A percentile compares a stretch with the other conserved stretches of the same genome.
Evolutionary conservation across 2,329 filamentous ascomycete genomes (phyloP).

Genomic region (Neonectria ditissima): DNA sequence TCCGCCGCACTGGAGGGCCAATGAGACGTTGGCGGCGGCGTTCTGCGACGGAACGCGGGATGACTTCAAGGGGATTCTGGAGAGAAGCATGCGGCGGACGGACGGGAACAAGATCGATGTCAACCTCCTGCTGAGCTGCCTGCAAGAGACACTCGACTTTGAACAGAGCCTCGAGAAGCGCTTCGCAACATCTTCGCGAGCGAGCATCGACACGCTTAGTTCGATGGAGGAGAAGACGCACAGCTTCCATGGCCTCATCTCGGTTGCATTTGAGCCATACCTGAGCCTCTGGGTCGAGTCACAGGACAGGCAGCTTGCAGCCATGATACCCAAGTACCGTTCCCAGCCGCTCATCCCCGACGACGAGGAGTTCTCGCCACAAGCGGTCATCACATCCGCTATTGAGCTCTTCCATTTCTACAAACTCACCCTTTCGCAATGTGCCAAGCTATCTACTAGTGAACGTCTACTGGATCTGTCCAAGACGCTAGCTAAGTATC

Average conservation of each 20-base stretch:
- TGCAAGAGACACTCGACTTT: constrained; percentile 97
- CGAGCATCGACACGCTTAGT: constrained; percentile 90
- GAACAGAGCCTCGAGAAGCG: constrained; percentile 90
- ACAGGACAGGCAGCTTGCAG: constrained; percentile 88
- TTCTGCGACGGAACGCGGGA: constrained; percentile 97
- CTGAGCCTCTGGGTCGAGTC: constrained; percentile 97
- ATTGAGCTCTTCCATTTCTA: constrained; percentile 99
- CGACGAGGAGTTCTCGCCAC: constrained; percentile 92
- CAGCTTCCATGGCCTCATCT: constrained; percentile 90
- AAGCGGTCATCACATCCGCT: constrained; percentile 91
- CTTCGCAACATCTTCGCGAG: constrained; percentile 79
- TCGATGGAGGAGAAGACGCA: constrained; percentile 81
- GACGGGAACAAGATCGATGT: constrained; percentile 89
- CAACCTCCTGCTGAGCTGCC: constrained; percentile 85
- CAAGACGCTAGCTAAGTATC: constrained; percentile 87
- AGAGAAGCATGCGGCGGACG: constrained; percentile 82
- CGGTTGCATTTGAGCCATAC: constrained; percentile 96
- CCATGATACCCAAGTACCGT: constrained; percentile 89
- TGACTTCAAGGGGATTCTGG: constrained; percentile 93
- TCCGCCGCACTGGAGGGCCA: constrained; percentile 87
- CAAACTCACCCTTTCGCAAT: constrained; percentile 90
- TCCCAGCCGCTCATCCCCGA: constrained; percentile 81
- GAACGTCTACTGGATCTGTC: constrained; percentile 86
- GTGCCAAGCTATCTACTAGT: constrained; percentile 95
- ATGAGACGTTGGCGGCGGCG: constrained; percentile 87